Conservation (phyloP, 1,139 yeast species). For the Candida pseudoviswanathii region DNA sequence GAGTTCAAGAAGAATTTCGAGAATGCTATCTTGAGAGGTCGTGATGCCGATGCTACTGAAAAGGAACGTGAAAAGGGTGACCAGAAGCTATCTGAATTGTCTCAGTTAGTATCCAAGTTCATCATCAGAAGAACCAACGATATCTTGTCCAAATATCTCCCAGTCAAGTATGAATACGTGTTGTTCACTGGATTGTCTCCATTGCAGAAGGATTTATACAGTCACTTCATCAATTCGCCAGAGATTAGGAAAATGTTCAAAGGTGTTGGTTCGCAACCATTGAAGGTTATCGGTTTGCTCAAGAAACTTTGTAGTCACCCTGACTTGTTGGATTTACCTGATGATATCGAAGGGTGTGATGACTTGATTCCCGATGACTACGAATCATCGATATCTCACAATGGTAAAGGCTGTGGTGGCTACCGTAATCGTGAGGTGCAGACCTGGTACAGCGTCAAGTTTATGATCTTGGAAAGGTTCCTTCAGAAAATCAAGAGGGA, state of each 20-base stretch:
- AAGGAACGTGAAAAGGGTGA: conserved; percentile 76
- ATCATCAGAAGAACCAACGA: conserved; percentile 96
- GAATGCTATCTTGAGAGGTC: conserved; percentile 72
- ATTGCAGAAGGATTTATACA: conserved; percentile 71
- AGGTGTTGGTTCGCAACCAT: conserved; percentile 79
- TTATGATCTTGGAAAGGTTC: conserved; percentile 70
- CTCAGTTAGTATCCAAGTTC: conserved; percentile 79
- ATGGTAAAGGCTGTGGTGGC: conserved; percentile 8
- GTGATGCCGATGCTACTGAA: conserved; percentile 91
- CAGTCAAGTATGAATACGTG: conserved; percentile 95
- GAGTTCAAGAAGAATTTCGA: conserved; percentile 90
- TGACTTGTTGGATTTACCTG: conserved; percentile 73
- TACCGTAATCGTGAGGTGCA: conserved; percentile 55
- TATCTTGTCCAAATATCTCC: conserved; percentile 87
- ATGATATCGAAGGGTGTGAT: conserved; percentile 72
- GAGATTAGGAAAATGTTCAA: conserved; percentile 70
- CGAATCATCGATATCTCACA: conserved; percentile 32
- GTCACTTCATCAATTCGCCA: conserved; percentile 78
- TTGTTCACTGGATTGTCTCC: conserved; percentile 84
- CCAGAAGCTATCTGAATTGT: conserved; percentile 65
- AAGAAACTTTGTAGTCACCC: conserved; percentile 95
- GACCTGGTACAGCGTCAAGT: conserved; percentile 65
- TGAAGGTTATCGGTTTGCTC: conserved; percentile 85
- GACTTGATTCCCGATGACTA: conserved; percentile 76
- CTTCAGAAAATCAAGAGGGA: conserved; percentile 72